Percentiles rank a stretch among this genome's conserved stretches.
phyloP scores from a whole-genome alignment of 495 filamentous ascomycete species.

The Xylaria longipes region DNA sequence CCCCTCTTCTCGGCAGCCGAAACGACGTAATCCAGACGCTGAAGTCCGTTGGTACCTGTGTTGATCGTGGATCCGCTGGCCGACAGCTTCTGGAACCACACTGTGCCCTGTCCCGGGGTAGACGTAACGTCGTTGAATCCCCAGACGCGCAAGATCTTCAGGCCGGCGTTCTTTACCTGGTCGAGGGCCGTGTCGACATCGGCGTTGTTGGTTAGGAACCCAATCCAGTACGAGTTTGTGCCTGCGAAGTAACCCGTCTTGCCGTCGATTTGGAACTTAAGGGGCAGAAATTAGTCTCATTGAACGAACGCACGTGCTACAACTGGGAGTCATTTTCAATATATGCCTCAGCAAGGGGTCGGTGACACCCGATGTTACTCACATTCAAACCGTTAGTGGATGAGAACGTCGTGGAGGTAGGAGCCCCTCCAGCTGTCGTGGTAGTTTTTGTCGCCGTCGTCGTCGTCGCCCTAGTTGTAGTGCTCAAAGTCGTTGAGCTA shows the following conservation, averaged over 20 bases:
- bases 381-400: constrained; percentile 20
- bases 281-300: not conserved
- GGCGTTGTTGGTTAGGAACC: constrained; percentile 67
- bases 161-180: constrained; percentile 56
- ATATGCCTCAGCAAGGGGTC: not conserved
- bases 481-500: constrained; percentile 16
- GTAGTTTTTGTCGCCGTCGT: constrained; percentile 36
- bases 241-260: constrained; percentile 68
- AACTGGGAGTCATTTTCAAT: not conserved
- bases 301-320: not conserved
- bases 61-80: constrained; percentile 66
- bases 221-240: constrained; percentile 78
- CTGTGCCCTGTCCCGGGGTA: constrained; percentile 52
- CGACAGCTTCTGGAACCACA: constrained; percentile 67
- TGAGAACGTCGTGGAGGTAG: constrained; percentile 5
- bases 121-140: constrained; percentile 67
- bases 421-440: not conserved
- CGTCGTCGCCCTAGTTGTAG: constrained; percentile 35
- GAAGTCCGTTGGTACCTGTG: constrained; percentile 68
- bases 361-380: not conserved
- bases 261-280: constrained; percentile 66
- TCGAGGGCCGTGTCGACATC: constrained; percentile 68
- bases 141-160: constrained; percentile 75
- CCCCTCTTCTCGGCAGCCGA: constrained; percentile 61
- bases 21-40: constrained; percentile 72